A percentile compares a stretch with the other conserved stretches of the same genome.
phyloP scores from a whole-genome alignment of 345 rosid species.

The Corchorus olitorius region DNA sequence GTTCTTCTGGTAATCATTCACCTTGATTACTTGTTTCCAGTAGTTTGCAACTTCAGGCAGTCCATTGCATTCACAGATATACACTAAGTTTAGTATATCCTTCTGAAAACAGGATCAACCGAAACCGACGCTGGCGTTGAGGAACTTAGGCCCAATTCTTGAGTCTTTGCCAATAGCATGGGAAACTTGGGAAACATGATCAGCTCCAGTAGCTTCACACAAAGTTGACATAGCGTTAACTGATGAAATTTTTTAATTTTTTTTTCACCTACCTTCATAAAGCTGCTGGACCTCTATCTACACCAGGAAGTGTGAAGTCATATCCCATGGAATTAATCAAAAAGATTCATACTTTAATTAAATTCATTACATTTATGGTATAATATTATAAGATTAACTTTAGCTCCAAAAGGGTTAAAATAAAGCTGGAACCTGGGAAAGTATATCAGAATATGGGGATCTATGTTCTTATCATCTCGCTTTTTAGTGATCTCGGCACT shows the following conservation, averaged over 20 bases:
- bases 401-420: no score
- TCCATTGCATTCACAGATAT: constrained; percentile 83
- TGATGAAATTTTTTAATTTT: constrained; percentile 82
- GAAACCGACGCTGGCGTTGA: constrained; percentile 83
- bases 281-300: no score
- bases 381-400: no score
- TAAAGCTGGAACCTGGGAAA: no score
- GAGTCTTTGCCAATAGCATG: constrained; percentile 73
- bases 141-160: constrained; percentile 77
- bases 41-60: constrained; percentile 72
- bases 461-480: no score
- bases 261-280: no score
- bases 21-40: constrained; percentile 83
- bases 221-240: constrained; percentile 87
- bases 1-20: constrained; percentile 78
- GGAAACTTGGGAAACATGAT: constrained; percentile 68
- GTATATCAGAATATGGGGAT: no score
- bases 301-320: no score
- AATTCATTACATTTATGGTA: no score
- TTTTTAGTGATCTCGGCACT: no score
- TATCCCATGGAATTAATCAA: no score
- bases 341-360: no score
- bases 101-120: constrained; percentile 91
- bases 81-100: constrained; percentile 73
- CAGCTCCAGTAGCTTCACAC: constrained; percentile 86